Conservation (phyloP, 306 rosid genomes). For the Lathyrus tuberosus region DNA sequence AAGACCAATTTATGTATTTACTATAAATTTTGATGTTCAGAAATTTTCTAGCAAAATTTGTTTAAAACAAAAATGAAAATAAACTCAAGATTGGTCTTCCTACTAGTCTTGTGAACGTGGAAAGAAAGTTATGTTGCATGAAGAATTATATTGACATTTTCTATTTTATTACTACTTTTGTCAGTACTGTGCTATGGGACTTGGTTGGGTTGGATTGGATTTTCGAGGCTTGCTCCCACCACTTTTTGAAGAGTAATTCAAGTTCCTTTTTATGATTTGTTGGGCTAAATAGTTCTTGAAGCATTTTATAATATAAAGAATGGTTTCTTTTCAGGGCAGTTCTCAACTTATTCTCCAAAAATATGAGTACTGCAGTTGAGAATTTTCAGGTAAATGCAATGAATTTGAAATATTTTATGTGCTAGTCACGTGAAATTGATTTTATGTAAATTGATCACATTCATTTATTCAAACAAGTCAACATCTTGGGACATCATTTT, state of each 20-base stretch:
- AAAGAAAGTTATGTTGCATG: slow-evolving; percentile 20
- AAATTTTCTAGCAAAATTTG: slow-evolving; percentile 19
- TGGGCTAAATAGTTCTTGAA: slow-evolving; percentile 1
- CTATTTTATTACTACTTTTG: slow-evolving; percentile 36
- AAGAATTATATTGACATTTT: slow-evolving; percentile 39
- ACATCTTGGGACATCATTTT: too few species aligned
- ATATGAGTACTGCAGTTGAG: slow-evolving; percentile 88
- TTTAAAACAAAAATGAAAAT: background rate
- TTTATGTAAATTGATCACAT: too few species aligned
- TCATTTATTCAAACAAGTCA: too few species aligned
- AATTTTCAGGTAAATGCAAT: too few species aligned
- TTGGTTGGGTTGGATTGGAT: slow-evolving; percentile 99
- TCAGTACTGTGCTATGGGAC: slow-evolving; percentile 99
- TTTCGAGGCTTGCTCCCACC: slow-evolving; percentile 95
- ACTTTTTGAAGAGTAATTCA: slow-evolving; percentile 88
- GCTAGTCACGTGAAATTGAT: too few species aligned
- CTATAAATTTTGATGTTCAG: background rate
- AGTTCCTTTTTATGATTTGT: slow-evolving; percentile 32
- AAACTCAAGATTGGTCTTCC: slow-evolving; percentile 17
- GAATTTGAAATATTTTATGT: too few species aligned
- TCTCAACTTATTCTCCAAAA: slow-evolving; percentile 86
- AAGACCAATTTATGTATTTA: background rate
- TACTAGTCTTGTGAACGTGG: slow-evolving; percentile 22
- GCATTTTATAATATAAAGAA: slow-evolving; percentile 30
- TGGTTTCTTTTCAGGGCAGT: slow-evolving; percentile 76